These are phyloP conservation scores for Perkinsela sp. DNA, from an alignment of 208 protist genomes.

Conservation along the genomic window DNA sequence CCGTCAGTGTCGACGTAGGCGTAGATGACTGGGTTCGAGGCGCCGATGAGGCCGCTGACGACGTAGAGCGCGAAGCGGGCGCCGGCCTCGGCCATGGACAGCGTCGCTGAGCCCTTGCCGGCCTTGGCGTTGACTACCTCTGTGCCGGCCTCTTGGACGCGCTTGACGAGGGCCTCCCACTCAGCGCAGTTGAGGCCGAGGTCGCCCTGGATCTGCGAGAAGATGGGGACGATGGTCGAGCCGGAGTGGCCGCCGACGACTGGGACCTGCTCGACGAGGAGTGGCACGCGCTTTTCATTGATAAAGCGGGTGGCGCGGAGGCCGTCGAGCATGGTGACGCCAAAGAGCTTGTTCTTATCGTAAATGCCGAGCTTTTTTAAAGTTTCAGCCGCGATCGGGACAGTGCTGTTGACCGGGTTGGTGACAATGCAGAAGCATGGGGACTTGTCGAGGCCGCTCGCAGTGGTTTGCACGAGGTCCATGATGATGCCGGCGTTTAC, in stretches of 20 bases:
- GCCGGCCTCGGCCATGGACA: constrained; percentile 21
- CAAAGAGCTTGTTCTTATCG: constrained; percentile 33
- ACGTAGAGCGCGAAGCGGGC: constrained; percentile 15
- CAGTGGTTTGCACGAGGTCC: constrained; percentile 29
- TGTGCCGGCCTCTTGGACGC: constrained; percentile 43
- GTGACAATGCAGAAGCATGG: constrained; percentile 44
- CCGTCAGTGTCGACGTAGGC: constrained; percentile 49
- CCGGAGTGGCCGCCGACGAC: constrained; percentile 78
- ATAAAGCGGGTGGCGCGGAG: constrained; percentile 28
- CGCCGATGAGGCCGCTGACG: constrained; percentile 20
- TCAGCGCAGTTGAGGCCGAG: constrained; percentile 10
- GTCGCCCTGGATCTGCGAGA: constrained; percentile 20
- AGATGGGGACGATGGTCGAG: constrained; percentile 67
- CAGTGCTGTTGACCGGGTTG: constrained; percentile 70
- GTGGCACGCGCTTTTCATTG: constrained; percentile 8
- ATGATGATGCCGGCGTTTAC: constrained; percentile 31
- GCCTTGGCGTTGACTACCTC: constrained; percentile 62
- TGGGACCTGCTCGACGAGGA: constrained; percentile 18
- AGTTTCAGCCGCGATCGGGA: constrained; percentile 67
- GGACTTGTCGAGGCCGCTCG: constrained; percentile 6
- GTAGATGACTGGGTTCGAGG: constrained; percentile 24
- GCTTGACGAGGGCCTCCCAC: constrained; percentile 33
- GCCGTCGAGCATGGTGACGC: constrained; percentile 68
- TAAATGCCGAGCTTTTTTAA: constrained; percentile 51
- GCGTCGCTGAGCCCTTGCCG: constrained; percentile 43